Percentiles rank a stretch among this genome's conserved stretches.
Evolutionary conservation across 108 stramenopile genomes (phyloP).

Genomic region (Skeletonema tropicum): DNA sequence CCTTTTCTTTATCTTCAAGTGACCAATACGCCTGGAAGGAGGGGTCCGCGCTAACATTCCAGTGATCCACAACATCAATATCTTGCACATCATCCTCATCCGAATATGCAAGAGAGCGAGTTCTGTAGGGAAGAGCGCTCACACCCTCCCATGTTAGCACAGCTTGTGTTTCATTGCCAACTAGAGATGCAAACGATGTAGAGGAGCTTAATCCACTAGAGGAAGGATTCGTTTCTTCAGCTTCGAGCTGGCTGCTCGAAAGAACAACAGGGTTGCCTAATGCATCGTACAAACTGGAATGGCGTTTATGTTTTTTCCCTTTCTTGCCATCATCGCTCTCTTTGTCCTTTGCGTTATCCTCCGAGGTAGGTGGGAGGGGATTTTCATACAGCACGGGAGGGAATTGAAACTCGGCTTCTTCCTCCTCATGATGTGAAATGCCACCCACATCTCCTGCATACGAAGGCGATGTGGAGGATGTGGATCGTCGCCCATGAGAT

Average conservation of each 20-base stretch:
- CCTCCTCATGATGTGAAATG: slow-evolving; percentile 20
- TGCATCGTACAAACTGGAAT: slow-evolving; percentile 26
- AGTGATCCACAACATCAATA: slow-evolving; percentile 64
- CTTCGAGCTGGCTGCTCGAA: not conserved
- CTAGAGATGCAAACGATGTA: slow-evolving; percentile 28
- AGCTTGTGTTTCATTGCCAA: slow-evolving; percentile 1
- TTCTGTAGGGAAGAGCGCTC: slow-evolving; percentile 58
- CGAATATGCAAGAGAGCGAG: slow-evolving; percentile 53
- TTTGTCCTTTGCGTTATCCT: not conserved
- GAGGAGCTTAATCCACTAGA: slow-evolving; percentile 7
- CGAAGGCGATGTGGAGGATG: not conserved
- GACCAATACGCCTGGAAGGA: slow-evolving; percentile 68
- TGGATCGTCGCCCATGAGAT: slow-evolving; percentile 2
- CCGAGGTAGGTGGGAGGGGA: slow-evolving; percentile 7
- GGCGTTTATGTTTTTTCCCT: slow-evolving; percentile 26
- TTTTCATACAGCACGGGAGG: slow-evolving; percentile 44
- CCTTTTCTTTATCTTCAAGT: not conserved
- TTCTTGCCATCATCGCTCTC: not conserved
- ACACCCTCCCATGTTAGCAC: slow-evolving; percentile 41
- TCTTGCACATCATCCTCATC: slow-evolving; percentile 39
- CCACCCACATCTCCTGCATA: slow-evolving; percentile 24
- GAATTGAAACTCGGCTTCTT: slow-evolving; percentile 17
- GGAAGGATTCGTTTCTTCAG: not conserved
- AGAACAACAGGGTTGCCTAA: slow-evolving; percentile 34
- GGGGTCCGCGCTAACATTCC: slow-evolving; percentile 68